Conservation (phyloP, 1,284 basidiomycete genomes). For the Ceratobasidium sp. region DNA sequence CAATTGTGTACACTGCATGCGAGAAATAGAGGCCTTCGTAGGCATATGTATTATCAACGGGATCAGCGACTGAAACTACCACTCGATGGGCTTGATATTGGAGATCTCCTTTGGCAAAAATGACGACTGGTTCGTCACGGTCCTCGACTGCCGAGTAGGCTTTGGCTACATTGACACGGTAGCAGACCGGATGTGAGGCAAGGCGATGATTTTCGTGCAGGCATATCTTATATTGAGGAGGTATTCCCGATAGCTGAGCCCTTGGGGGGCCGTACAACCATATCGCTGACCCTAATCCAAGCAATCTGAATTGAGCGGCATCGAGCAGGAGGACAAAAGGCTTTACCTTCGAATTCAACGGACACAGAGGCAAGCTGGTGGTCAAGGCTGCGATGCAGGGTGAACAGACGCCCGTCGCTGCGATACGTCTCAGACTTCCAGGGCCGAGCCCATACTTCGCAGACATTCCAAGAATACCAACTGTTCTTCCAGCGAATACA, state of each 20-base stretch:
- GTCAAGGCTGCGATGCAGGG: slow-evolving; percentile 4
- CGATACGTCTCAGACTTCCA: slow-evolving; percentile 1
- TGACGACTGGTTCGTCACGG: neutral
- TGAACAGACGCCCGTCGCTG: neutral
- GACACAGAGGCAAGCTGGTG: neutral
- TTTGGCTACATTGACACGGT: neutral
- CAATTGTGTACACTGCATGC: slow-evolving; percentile 7
- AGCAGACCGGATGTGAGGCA: neutral
- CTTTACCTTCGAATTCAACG: slow-evolving; percentile 9
- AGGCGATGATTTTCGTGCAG: neutral
- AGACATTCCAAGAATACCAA: neutral
- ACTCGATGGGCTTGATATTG: neutral
- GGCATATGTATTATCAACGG: neutral
- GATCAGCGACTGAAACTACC: slow-evolving; percentile 4
- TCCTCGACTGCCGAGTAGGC: neutral
- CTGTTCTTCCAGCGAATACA: neutral
- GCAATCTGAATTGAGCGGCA: neutral
- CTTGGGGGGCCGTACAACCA: slow-evolving; percentile 21
- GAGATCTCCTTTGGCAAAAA: slow-evolving; percentile 9
- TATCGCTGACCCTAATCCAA: slow-evolving; percentile 7
- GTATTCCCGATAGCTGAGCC: neutral
- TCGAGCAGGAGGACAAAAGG: neutral
- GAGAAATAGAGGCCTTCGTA: slow-evolving; percentile 9
- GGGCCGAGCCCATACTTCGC: slow-evolving; percentile 6
- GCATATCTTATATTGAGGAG: slow-evolving; percentile 16